A percentile compares a stretch with the other conserved stretches of the same genome.
These are phyloP conservation scores for Penstemon eatonii DNA, from an alignment of 257 asterid genomes.

Conservation along the genomic window DNA sequence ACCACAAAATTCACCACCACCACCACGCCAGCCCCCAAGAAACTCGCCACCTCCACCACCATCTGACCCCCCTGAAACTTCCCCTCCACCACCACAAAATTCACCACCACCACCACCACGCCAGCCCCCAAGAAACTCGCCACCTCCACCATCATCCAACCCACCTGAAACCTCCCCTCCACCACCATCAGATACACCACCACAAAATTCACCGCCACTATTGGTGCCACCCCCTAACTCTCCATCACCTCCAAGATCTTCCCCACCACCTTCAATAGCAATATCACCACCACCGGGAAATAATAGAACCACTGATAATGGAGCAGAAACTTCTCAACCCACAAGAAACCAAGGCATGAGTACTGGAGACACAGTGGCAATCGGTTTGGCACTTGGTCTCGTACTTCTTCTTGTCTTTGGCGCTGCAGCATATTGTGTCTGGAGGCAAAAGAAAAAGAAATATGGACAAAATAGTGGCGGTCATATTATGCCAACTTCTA, in stretches of 20 bases:
- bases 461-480: slow-evolving; percentile 48
- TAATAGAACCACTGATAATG: slow-evolving; percentile 33
- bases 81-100: slow-evolving; percentile 31
- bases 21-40: slow-evolving; percentile 32
- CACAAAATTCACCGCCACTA: slow-evolving; percentile 45
- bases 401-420: slow-evolving; percentile 61
- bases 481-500: slow-evolving; percentile 60
- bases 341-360: slow-evolving; percentile 46
- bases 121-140: slow-evolving; percentile 41
- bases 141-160: slow-evolving; percentile 49
- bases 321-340: slow-evolving; percentile 43
- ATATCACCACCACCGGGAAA: slow-evolving; percentile 42
- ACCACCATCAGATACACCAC: slow-evolving; percentile 38
- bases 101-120: slow-evolving; percentile 48
- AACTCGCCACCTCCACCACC: slow-evolving; percentile 45
- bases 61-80: slow-evolving; percentile 23
- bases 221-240: slow-evolving; percentile 36
- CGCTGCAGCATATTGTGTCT: slow-evolving; percentile 44
- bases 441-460: slow-evolving; percentile 70
- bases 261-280: slow-evolving; percentile 43
- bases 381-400: slow-evolving; percentile 41
- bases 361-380: slow-evolving; percentile 50
- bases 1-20: slow-evolving; percentile 39
- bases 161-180: slow-evolving; percentile 29
- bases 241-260: slow-evolving; percentile 37